These are phyloP conservation scores for Acanthamoeba rhysodes DNA, from an alignment of 208 protist genomes.

Conservation along the genomic window DNA sequence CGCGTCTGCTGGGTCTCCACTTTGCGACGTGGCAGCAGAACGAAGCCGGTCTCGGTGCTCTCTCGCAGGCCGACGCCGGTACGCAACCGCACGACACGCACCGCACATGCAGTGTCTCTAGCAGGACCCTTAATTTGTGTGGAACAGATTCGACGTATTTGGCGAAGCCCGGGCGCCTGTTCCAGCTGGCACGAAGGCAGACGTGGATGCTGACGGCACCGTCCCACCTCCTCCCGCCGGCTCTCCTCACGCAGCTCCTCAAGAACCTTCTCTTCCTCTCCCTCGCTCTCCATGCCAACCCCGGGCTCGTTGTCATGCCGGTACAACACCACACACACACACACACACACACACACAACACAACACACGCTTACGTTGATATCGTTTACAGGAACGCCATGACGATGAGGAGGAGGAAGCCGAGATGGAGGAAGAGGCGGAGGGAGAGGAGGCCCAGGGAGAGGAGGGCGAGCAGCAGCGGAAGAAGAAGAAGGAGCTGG, in stretches of 20 bases:
- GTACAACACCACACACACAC: not conserved
- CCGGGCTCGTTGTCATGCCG: not conserved
- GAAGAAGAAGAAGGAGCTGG: not conserved
- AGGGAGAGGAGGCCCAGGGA: not conserved
- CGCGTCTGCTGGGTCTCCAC: slow-evolving; percentile 25
- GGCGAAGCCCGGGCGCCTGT: slow-evolving; percentile 19
- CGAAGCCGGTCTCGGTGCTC: not conserved
- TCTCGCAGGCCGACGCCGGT: not conserved
- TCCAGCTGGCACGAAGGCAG: slow-evolving; percentile 36
- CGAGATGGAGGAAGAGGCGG: not conserved
- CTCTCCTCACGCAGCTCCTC: slow-evolving; percentile 63
- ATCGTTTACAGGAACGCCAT: not conserved
- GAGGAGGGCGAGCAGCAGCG: not conserved
- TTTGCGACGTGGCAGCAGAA: slow-evolving; percentile 28
- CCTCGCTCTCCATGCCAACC: slow-evolving; percentile 46
- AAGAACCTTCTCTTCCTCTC: slow-evolving; percentile 73
- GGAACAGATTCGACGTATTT: not conserved
- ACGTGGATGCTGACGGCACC: slow-evolving; percentile 53
- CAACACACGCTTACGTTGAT: not conserved
- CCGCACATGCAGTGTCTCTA: not conserved
- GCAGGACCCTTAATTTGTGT: not conserved
- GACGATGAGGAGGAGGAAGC: not conserved
- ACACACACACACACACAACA: not conserved
- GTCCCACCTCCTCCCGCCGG: not conserved
- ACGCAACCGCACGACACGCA: not conserved